Evolutionary conservation across 495 filamentous ascomycete species (phyloP).

Genomic region (Massariosphaeria phaeospora): DNA sequence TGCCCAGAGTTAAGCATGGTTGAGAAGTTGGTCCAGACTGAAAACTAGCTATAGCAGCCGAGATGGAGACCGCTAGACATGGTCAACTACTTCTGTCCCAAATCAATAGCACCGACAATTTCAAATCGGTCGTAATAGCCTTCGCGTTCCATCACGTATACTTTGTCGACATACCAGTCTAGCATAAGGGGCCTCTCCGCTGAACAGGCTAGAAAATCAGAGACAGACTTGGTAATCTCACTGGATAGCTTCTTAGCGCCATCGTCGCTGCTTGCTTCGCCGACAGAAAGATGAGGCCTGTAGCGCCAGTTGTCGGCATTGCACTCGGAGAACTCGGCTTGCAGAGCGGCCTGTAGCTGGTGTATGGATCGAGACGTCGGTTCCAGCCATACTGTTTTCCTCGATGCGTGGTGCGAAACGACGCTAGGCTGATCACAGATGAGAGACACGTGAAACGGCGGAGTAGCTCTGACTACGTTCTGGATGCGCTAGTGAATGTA

Average conservation of each 20-base stretch:
- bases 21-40: neutral
- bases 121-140: slow-evolving; percentile 15
- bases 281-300: slow-evolving; percentile 19
- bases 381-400: slow-evolving; percentile 11
- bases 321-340: slow-evolving; percentile 24
- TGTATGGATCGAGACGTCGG: neutral
- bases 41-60: neutral
- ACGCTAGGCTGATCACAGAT: neutral
- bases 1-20: slow-evolving; percentile 7
- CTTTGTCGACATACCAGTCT: slow-evolving; percentile 21
- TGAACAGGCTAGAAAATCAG: neutral
- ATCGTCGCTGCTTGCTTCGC: slow-evolving; percentile 1
- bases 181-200: neutral
- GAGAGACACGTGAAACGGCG: slow-evolving; percentile 5
- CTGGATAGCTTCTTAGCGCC: neutral
- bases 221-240: neutral
- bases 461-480: slow-evolving; percentile 5
- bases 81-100: slow-evolving; percentile 1
- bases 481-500: neutral
- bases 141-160: slow-evolving; percentile 19
- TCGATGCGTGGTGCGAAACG: slow-evolving; percentile 6
- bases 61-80: neutral
- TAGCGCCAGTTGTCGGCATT: slow-evolving; percentile 13
- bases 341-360: slow-evolving; percentile 14
- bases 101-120: slow-evolving; percentile 1